Evolutionary conservation across 2,329 filamentous ascomycete genomes (phyloP).

Genomic region (Penicillium thymicola): DNA sequence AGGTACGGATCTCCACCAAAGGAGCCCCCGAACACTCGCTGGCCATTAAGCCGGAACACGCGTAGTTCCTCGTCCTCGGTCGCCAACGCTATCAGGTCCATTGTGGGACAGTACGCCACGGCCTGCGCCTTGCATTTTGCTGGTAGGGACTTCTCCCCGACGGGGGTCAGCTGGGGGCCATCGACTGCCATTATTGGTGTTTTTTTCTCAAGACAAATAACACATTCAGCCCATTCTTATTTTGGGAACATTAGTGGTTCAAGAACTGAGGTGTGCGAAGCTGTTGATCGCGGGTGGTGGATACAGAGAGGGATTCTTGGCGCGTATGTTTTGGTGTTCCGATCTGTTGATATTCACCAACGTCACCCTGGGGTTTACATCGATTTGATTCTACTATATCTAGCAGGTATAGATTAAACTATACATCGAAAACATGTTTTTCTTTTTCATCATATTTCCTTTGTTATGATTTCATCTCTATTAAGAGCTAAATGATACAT

Average conservation of each 20-base stretch:
- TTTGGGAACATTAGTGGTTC: background rate
- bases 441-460: background rate
- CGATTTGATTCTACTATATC: background rate
- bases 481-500: slow-evolving; percentile 7
- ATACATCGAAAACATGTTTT: background rate
- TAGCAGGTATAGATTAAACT: background rate
- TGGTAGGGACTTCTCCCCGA: slow-evolving; percentile 41
- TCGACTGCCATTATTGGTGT: slow-evolving; percentile 23
- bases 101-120: slow-evolving; percentile 74
- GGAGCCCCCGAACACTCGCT: slow-evolving; percentile 58
- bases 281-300: slow-evolving; percentile 21
- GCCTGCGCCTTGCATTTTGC: slow-evolving; percentile 46
- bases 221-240: slow-evolving; percentile 27
- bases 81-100: slow-evolving; percentile 75
- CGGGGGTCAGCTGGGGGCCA: slow-evolving; percentile 36
- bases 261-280: slow-evolving; percentile 2
- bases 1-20: slow-evolving; percentile 40
- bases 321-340: slow-evolving; percentile 12
- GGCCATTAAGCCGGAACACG: slow-evolving; percentile 75
- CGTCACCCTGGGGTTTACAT: background rate
- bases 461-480: background rate
- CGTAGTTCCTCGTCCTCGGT: slow-evolving; percentile 66
- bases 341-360: background rate
- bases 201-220: background rate
- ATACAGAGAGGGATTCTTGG: slow-evolving; percentile 20